phyloP scores from a whole-genome alignment of 2,329 filamentous ascomycete genomes.

The Nemania sp. region DNA sequence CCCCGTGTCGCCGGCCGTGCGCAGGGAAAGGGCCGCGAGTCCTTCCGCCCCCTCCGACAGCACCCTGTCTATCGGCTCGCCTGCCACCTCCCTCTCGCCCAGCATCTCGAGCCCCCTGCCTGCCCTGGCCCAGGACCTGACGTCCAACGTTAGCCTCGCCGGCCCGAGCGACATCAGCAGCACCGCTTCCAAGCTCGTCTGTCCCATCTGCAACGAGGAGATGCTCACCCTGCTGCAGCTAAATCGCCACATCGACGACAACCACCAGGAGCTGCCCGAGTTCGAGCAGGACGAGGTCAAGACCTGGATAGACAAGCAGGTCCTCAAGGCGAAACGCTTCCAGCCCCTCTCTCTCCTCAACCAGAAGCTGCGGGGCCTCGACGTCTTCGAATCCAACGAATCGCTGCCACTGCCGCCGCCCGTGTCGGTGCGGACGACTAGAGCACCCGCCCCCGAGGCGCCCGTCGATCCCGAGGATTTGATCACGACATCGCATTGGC shows the following conservation, averaged over 20 bases:
- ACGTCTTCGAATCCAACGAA: constrained; percentile 93
- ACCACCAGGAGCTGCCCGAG: constrained; percentile 85
- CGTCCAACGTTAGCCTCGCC: constrained; percentile 75
- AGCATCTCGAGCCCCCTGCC: constrained; percentile 62
- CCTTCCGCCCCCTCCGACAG: constrained; percentile 66
- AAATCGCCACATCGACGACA: constrained; percentile 85
- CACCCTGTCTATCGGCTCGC: constrained; percentile 78
- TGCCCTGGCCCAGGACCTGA: constrained; percentile 75
- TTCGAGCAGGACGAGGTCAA: constrained; percentile 92
- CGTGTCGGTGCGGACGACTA: constrained; percentile 41
- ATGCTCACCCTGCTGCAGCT: constrained; percentile 96
- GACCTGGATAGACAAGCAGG: constrained; percentile 95
- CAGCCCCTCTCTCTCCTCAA: constrained; percentile 90
- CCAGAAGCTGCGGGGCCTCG: constrained; percentile 88
- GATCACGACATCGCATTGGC: constrained; percentile 89
- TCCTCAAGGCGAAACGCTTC: constrained; percentile 90
- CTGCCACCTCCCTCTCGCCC: constrained; percentile 50
- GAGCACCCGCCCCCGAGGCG: constrained; percentile 45
- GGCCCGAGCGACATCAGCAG: constrained; percentile 59
- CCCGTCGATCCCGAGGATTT: constrained; percentile 82
- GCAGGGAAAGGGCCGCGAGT: constrained; percentile 49
- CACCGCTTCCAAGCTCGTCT: constrained; percentile 73
- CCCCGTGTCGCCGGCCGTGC: constrained; percentile 50
- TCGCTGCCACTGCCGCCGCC: constrained; percentile 50
- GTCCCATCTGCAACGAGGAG: constrained; percentile 97